A percentile compares a stretch with the other conserved stretches of the same genome.
Evolutionary conservation across 2,329 filamentous ascomycete genomes (phyloP).

Genomic region (Gremmenia infestans): DNA sequence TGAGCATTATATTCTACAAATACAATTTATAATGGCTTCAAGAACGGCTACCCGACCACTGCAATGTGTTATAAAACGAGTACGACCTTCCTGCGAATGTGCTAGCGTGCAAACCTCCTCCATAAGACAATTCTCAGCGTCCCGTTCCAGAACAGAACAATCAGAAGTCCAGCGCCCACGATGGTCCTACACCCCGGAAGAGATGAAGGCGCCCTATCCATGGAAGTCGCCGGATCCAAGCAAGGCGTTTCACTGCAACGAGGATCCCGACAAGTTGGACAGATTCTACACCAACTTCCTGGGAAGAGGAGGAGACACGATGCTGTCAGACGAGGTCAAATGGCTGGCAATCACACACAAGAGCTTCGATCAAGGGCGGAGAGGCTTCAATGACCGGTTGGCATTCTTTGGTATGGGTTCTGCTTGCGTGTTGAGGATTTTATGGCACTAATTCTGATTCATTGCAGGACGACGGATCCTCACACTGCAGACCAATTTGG

Average conservation of each 20-base stretch:
- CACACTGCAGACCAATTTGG: constrained; percentile 61
- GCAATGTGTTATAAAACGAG: constrained; percentile 32
- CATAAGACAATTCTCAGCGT: constrained; percentile 25
- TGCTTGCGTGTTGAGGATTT: not conserved
- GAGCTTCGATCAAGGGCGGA: constrained; percentile 91
- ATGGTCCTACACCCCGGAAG: constrained; percentile 66
- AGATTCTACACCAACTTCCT: constrained; percentile 72
- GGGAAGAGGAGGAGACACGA: constrained; percentile 63
- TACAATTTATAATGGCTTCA: constrained; percentile 39
- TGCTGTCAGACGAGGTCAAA: constrained; percentile 87
- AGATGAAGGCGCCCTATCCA: constrained; percentile 65
- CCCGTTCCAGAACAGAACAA: constrained; percentile 24
- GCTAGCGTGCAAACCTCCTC: constrained; percentile 13
- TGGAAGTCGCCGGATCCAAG: constrained; percentile 46
- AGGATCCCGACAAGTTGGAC: constrained; percentile 68
- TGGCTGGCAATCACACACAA: constrained; percentile 98
- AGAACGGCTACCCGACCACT: constrained; percentile 39
- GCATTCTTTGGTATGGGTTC: constrained; percentile 70
- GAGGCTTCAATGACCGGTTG: constrained; percentile 90
- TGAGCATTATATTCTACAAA: not conserved
- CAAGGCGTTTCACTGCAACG: constrained; percentile 65
- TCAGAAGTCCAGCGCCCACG: constrained; percentile 44
- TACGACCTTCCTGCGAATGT: constrained; percentile 24
- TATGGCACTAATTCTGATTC: constrained; percentile 14
- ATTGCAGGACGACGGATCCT: constrained; percentile 49